Conservation (phyloP, 2,329 filamentous ascomycete species). For the Eutypella sp. region DNA sequence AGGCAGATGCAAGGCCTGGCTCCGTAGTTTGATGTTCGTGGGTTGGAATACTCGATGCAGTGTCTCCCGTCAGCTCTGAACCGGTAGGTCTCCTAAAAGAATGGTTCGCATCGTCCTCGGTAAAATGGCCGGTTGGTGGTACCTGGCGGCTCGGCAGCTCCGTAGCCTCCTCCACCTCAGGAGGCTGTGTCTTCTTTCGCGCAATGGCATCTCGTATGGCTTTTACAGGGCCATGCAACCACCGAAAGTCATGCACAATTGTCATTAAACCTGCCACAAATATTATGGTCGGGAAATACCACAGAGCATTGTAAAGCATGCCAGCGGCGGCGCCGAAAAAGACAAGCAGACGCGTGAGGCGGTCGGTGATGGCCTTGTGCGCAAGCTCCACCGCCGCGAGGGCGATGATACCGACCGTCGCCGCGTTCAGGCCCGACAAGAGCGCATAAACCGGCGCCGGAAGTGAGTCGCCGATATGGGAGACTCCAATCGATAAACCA, state of each 20-base stretch:
- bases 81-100: no score
- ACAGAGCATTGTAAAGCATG: conserved; percentile 65
- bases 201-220: background rate
- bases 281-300: conserved; percentile 70
- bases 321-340: conserved; percentile 60
- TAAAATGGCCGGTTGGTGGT: no score
- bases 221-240: conserved; percentile 36
- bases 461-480: conserved; percentile 52
- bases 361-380: conserved; percentile 63
- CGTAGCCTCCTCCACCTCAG: no score
- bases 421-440: conserved; percentile 65
- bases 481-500: conserved; percentile 59
- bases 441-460: conserved; percentile 62
- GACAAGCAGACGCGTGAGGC: conserved; percentile 57
- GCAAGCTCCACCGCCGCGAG: conserved; percentile 64
- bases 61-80: no score
- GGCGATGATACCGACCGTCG: conserved; percentile 67
- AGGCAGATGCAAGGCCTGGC: no score
- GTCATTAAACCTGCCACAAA: conserved; percentile 47
- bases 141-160: no score
- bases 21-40: no score
- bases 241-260: conserved; percentile 51
- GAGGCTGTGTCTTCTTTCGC: conserved; percentile 8
- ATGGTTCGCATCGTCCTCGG: no score
- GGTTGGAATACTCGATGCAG: no score